A percentile compares a stretch with the other conserved stretches of the same genome.
Evolutionary conservation across 495 filamentous ascomycete genomes (phyloP).

Genomic region (Aspergillus bridgeri): DNA sequence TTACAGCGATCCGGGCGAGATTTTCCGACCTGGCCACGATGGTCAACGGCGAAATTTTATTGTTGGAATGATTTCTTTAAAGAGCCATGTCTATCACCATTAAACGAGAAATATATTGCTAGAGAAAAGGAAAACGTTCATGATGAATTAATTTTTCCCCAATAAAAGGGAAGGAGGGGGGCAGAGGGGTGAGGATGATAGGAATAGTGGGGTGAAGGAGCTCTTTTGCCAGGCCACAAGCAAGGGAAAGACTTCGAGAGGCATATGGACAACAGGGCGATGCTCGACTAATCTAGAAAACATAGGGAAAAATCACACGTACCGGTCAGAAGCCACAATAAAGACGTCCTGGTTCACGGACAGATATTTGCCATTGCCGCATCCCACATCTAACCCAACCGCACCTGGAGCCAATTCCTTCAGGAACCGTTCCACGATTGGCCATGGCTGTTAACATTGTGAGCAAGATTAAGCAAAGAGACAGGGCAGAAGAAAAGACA

Average conservation of each 20-base stretch:
- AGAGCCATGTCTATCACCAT: constrained; percentile 7
- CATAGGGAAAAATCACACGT: constrained; percentile 21
- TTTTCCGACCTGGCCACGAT: constrained; percentile 55
- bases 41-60: constrained; percentile 19
- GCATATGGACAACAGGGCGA: background rate
- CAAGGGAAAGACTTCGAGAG: constrained; percentile 3
- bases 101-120: constrained; percentile 7
- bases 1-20: constrained; percentile 67
- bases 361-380: constrained; percentile 96
- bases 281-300: background rate
- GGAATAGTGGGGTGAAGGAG: background rate
- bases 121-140: constrained; percentile 9
- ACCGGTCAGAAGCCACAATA: constrained; percentile 87
- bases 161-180: too few relatives aligned
- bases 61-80: background rate
- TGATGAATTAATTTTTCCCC: background rate
- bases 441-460: constrained; percentile 67
- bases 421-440: constrained; percentile 81
- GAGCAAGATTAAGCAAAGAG: constrained; percentile 2
- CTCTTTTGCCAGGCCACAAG: background rate
- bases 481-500: background rate
- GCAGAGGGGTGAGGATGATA: background rate
- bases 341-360: constrained; percentile 72
- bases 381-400: constrained; percentile 84
- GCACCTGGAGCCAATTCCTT: constrained; percentile 61